phyloP scores from a whole-genome alignment of 805 yeast genomes.

The Yamadazyma paraphyllophila region DNA sequence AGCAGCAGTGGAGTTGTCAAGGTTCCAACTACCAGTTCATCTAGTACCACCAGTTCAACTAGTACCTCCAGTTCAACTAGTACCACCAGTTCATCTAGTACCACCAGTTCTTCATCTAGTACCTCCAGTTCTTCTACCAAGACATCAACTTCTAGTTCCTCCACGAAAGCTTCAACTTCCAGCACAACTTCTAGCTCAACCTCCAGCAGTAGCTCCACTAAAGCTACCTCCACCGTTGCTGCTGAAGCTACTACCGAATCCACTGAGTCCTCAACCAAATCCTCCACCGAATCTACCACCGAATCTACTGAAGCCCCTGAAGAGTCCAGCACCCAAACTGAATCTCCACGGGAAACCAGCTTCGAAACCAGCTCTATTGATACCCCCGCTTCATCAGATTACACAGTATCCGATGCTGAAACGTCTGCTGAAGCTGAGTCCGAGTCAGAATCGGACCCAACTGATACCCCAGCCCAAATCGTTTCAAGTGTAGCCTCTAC shows the following conservation, averaged over 20 bases:
- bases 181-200: neutral
- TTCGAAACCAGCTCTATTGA: too few species aligned
- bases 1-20: constrained; percentile 5
- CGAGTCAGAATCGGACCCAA: neutral
- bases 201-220: neutral
- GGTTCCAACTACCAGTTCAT: neutral
- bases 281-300: neutral
- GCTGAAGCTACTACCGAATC: constrained; percentile 4
- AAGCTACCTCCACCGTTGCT: neutral
- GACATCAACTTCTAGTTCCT: constrained; percentile 1
- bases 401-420: neutral
- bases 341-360: too few species aligned
- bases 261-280: neutral
- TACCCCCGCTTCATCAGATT: too few species aligned
- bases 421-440: neutral
- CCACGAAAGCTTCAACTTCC: neutral
- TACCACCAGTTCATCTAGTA: too few species aligned
- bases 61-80: too few species aligned
- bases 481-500: neutral
- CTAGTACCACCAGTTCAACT: neutral
- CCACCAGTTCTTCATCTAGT: neutral
- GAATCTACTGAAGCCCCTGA: constrained; percentile 1
- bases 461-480: neutral
- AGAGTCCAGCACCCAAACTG: too few species aligned
- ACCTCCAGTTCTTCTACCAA: too few species aligned